phyloP scores from a whole-genome alignment of 305 asterid genomes.

The Vinca major region DNA sequence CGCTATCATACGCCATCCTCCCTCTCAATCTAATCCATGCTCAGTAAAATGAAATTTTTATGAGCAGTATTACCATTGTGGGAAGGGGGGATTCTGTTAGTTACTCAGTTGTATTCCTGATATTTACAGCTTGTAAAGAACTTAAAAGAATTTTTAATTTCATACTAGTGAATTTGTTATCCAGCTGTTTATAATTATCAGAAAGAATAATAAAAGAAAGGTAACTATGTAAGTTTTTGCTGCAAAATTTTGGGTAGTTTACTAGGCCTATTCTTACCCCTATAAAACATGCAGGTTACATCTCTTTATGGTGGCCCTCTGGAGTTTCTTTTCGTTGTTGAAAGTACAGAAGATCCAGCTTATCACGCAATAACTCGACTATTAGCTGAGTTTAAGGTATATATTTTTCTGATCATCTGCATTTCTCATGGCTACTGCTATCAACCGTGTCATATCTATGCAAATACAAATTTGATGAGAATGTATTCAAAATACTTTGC shows the following conservation, averaged over 20 bases:
- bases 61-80: not conserved
- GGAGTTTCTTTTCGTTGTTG: conserved; percentile 89
- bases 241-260: not conserved
- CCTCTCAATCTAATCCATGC: not conserved
- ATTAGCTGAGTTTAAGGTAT: conserved; percentile 64
- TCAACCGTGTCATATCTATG: not conserved
- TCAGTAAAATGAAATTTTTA: not conserved
- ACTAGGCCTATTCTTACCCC: conserved; percentile 11
- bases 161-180: not conserved
- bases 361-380: conserved; percentile 68
- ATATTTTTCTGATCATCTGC: conserved; percentile 5
- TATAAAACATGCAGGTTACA: conserved; percentile 60
- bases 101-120: not conserved
- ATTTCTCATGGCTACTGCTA: not conserved
- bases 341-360: conserved; percentile 87
- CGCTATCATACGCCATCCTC: not conserved
- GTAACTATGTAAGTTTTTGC: not conserved
- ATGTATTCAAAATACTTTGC: not conserved
- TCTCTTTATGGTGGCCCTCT: conserved; percentile 90
- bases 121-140: not conserved
- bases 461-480: not conserved
- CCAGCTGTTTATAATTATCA: not conserved
- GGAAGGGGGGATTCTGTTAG: not conserved
- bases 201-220: not conserved
- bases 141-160: not conserved